Conservation (phyloP, 2,329 filamentous ascomycete species). For the Geoglossum cookeanum region DNA sequence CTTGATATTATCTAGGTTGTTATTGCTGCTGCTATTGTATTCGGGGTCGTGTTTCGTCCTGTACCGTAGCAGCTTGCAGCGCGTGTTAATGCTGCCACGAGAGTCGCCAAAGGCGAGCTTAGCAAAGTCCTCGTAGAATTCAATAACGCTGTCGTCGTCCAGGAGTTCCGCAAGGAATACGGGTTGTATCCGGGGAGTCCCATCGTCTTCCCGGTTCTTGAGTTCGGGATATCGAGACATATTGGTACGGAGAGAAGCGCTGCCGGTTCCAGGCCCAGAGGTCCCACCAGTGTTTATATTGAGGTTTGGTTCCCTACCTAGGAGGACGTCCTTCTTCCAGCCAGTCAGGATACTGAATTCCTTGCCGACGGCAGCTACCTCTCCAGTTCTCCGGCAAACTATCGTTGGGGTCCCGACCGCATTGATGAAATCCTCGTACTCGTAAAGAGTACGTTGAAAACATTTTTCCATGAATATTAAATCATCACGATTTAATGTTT, state of each 20-base stretch:
- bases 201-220: not conserved
- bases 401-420: constrained; percentile 79
- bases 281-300: constrained; percentile 58
- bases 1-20: not conserved
- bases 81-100: constrained; percentile 63
- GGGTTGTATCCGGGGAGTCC: constrained; percentile 34
- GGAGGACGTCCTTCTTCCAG: constrained; percentile 75
- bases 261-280: constrained; percentile 20
- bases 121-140: constrained; percentile 93
- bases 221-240: constrained; percentile 25
- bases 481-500: constrained; percentile 73
- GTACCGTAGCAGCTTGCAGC: constrained; percentile 79
- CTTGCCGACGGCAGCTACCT: constrained; percentile 88
- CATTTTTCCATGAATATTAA: constrained; percentile 96
- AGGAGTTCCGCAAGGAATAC: constrained; percentile 85
- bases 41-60: constrained; percentile 16
- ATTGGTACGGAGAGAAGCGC: constrained; percentile 26
- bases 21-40: not conserved
- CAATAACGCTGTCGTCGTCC: constrained; percentile 79
- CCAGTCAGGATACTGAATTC: constrained; percentile 93
- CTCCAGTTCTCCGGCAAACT: constrained; percentile 78
- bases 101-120: constrained; percentile 84
- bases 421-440: constrained; percentile 84
- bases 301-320: constrained; percentile 71
- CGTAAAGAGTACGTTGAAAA: constrained; percentile 78